Conservation (phyloP, 345 rosid genomes). For the Crucihimalaya himalaica region DNA sequence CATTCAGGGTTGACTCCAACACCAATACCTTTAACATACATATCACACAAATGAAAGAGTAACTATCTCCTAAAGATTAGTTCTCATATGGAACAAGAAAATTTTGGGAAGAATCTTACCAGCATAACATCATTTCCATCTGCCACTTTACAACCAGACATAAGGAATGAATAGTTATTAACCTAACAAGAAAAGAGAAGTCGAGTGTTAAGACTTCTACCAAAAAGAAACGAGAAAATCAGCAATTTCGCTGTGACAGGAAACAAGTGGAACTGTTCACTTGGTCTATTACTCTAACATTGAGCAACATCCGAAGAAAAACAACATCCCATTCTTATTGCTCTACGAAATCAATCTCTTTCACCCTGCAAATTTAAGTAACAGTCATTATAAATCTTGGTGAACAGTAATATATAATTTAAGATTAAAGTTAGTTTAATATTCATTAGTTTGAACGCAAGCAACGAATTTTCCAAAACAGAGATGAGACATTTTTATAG, state of each 20-base stretch:
- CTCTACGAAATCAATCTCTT: no score
- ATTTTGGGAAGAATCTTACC: conserved; percentile 44
- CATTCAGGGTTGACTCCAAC: conserved; percentile 95
- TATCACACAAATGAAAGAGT: not conserved
- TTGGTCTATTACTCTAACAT: no score
- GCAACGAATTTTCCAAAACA: no score
- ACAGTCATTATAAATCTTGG: no score
- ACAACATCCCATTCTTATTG: no score
- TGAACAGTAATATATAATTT: no score
- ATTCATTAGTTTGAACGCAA: no score
- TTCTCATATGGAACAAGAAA: not conserved
- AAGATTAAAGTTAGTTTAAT: no score
- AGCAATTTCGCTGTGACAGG: not conserved
- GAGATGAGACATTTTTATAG: no score
- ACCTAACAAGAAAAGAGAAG: conserved; percentile 49
- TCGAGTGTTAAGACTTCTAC: conserved; percentile 1
- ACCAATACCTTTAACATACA: conserved; percentile 66
- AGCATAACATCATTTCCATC: conserved; percentile 95
- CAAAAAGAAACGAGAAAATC: not conserved
- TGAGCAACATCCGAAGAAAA: no score
- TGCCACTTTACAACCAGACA: conserved; percentile 99
- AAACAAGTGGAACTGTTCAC: no score
- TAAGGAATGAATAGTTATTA: conserved; percentile 85
- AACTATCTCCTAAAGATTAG: not conserved
- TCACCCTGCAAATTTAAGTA: no score